Evolutionary conservation across 139 green algal species (phyloP).

Genomic region (Chlamydomonas sphaeroides): DNA sequence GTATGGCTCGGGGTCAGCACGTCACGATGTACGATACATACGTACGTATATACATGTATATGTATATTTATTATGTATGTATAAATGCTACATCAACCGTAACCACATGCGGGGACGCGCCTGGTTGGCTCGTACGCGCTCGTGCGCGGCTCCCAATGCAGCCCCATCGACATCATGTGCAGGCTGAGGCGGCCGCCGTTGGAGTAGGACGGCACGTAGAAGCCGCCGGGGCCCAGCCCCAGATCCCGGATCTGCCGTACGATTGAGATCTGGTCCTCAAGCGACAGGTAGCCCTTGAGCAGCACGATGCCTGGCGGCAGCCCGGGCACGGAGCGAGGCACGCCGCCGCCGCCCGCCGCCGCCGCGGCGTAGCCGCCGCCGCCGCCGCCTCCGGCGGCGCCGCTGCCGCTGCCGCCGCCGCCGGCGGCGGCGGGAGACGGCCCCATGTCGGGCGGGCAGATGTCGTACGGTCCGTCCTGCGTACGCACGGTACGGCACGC

Average conservation of each 20-base stretch:
- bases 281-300: constrained; percentile 56
- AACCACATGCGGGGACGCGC: neutral
- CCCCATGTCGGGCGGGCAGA: constrained; percentile 43
- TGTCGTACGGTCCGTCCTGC: constrained; percentile 46
- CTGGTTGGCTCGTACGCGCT: constrained; percentile 46
- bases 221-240: constrained; percentile 65
- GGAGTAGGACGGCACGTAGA: constrained; percentile 67
- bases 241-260: constrained; percentile 49
- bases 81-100: neutral
- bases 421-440: neutral
- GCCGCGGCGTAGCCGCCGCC: neutral
- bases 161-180: constrained; percentile 74
- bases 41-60: too few relatives aligned
- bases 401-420: neutral
- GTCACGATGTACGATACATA: too few relatives aligned
- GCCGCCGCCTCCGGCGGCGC: neutral
- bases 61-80: too few relatives aligned
- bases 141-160: constrained; percentile 58
- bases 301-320: constrained; percentile 64
- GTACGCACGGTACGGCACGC: neutral
- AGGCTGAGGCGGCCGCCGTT: constrained; percentile 55
- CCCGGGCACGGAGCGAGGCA: neutral
- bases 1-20: neutral
- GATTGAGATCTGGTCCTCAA: constrained; percentile 62
- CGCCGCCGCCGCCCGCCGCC: too few relatives aligned